Percentiles rank a stretch among this genome's conserved stretches.
Conservation (phyloP, 2,329 filamentous ascomycete genomes). For the Saccharata proteae region DNA sequence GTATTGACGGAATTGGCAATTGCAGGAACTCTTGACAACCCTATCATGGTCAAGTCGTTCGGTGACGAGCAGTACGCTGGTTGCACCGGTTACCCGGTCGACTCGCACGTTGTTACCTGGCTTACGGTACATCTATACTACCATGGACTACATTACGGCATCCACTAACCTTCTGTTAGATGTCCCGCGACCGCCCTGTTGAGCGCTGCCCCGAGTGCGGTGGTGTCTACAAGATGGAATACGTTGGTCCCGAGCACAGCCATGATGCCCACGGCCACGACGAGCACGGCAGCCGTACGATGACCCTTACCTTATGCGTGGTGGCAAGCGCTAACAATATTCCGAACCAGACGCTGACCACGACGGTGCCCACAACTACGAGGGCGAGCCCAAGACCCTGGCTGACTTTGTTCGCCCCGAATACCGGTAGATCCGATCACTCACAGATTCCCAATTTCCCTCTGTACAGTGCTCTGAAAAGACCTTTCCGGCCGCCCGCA, state of each 20-base stretch:
- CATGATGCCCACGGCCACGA: slow-evolving; percentile 48
- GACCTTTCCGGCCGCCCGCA: no score
- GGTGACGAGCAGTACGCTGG: slow-evolving; percentile 95
- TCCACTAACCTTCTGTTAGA: slow-evolving; percentile 33
- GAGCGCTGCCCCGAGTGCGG: slow-evolving; percentile 97
- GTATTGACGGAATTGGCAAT: neutral
- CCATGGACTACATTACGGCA: slow-evolving; percentile 8
- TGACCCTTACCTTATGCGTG: neutral
- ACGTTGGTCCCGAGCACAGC: slow-evolving; percentile 73
- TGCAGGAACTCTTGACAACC: slow-evolving; percentile 69
- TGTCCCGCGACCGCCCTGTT: slow-evolving; percentile 78
- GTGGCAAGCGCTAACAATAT: neutral
- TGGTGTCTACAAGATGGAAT: slow-evolving; percentile 95
- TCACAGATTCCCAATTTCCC: no score
- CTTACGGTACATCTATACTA: slow-evolving; percentile 56
- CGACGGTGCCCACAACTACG: slow-evolving; percentile 42
- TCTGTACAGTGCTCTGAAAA: no score
- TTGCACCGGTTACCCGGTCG: slow-evolving; percentile 87
- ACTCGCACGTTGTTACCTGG: slow-evolving; percentile 87
- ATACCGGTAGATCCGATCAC: slow-evolving; percentile 76
- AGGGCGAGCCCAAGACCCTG: slow-evolving; percentile 84
- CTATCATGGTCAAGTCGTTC: slow-evolving; percentile 79
- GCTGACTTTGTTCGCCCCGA: slow-evolving; percentile 92
- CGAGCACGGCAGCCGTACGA: slow-evolving; percentile 15
- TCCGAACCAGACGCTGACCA: slow-evolving; percentile 17